phyloP scores from a whole-genome alignment of 2,329 filamentous ascomycete species.

The Dactylellina haptotyla region DNA sequence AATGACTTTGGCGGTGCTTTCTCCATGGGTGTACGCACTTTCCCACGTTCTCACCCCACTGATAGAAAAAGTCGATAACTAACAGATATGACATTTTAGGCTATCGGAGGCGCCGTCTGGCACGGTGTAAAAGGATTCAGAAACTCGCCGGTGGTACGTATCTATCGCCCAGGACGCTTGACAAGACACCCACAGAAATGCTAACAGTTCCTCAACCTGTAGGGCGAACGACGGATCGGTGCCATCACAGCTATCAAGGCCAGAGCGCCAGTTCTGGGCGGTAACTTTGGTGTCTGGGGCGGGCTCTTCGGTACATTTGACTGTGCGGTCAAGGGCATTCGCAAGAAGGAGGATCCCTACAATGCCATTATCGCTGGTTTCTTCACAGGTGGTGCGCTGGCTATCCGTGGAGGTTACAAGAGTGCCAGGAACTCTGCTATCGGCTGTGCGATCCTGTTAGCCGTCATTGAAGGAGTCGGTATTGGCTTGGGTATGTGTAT shows the following conservation, averaged over 20 bases:
- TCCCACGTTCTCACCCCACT: neutral
- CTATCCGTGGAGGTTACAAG: slow-evolving; percentile 89
- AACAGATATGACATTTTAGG: slow-evolving; percentile 63
- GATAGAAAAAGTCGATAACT: neutral
- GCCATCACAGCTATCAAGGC: slow-evolving; percentile 97
- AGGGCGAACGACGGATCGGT: slow-evolving; percentile 94
- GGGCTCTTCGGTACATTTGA: slow-evolving; percentile 96
- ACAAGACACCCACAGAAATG: neutral
- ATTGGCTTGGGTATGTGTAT: slow-evolving; percentile 41
- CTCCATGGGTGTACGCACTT: slow-evolving; percentile 89
- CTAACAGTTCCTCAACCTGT: slow-evolving; percentile 59
- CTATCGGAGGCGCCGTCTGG: slow-evolving; percentile 86
- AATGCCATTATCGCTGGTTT: slow-evolving; percentile 98
- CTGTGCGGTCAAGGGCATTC: slow-evolving; percentile 91
- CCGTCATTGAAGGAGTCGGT: slow-evolving; percentile 95
- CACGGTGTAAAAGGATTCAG: slow-evolving; percentile 95
- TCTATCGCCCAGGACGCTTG: neutral
- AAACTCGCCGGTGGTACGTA: slow-evolving; percentile 71
- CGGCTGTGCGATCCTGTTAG: slow-evolving; percentile 90
- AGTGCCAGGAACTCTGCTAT: slow-evolving; percentile 95
- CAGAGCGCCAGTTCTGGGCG: slow-evolving; percentile 91
- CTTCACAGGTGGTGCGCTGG: slow-evolving; percentile 91
- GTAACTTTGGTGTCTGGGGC: slow-evolving; percentile 98
- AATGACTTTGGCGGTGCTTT: slow-evolving; percentile 99
- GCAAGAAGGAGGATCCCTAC: slow-evolving; percentile 97